Base-by-base conservation (phyloP, 2,329 filamentous ascomycete genomes). In the Aspergillus sp. region DNA sequence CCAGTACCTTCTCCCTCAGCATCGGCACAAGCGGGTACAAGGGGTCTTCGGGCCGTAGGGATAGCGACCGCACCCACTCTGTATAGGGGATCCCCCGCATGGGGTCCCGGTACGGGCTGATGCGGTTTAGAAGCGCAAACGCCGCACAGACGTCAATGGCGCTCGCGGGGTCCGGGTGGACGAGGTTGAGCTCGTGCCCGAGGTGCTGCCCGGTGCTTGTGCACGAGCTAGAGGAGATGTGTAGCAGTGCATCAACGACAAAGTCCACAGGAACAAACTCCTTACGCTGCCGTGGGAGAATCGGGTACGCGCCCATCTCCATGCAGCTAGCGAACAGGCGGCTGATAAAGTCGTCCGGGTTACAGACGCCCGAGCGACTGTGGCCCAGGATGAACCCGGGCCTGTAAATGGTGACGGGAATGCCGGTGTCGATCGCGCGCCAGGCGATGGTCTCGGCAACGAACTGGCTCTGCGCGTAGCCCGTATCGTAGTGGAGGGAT, bases 381-480 rank as follows among this genome's bases (percentile, higher is more conserved):
- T 92, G 86, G 2, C 92, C 93, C 1, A 89, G 83, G 47, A 96
- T 87, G 71, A 96, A 96, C 6, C 93, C 92, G 0, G 92, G 89
- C 4, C 93, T 86, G 50, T 96, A 83, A 30, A 96, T 85, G 22
- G 87, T 84, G 9, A 91, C 91, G 1, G 79, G 80, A 0, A 96
- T 85, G 9, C 92, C 92, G 46, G 90, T 85, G 53, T 81, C 81
- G 51, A 91, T 91, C 17, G 92, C 91, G 72, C 90, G 88, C 28
- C 90, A 85, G 15, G 91, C 84, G 45, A 96, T 81, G 53, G 82
- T 82, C 69, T 88, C 86, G 0, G 83, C 83, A 1, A 85, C 89
- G 91, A 91, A 96, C 78, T 97, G 96, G 64, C 86, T 87, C 75
- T 96, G 92, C 1, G 92, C 92, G 69, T 96, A 96, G 1, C 93